Percentiles rank a stretch among this genome's conserved stretches.
These are phyloP conservation scores for Pleurostoma richardsiae DNA, from an alignment of 2,329 filamentous ascomycete species.

Conservation along the genomic window DNA sequence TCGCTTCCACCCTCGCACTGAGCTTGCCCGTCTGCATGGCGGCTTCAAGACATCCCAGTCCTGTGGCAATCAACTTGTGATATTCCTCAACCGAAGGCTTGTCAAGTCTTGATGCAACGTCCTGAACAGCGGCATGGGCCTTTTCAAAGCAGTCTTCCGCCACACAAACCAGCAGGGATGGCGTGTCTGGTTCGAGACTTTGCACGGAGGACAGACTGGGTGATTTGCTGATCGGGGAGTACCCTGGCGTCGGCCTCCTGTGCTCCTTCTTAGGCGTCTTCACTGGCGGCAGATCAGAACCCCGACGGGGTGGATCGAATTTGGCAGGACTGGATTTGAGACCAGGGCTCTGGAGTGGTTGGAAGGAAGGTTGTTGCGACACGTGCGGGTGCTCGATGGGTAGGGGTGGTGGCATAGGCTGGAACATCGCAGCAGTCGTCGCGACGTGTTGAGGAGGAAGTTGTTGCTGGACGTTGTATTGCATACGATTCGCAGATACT, in stretches of 20 bases:
- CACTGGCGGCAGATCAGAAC: too few relatives aligned
- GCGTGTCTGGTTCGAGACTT: slow-evolving; percentile 38
- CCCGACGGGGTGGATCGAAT: neutral
- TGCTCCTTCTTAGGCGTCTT: neutral
- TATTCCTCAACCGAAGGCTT: slow-evolving; percentile 57
- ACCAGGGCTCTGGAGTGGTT: too few relatives aligned
- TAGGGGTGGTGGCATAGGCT: slow-evolving; percentile 13
- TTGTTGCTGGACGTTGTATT: slow-evolving; percentile 8
- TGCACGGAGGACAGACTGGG: slow-evolving; percentile 33
- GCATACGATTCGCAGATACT: neutral
- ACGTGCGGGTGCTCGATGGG: slow-evolving; percentile 9
- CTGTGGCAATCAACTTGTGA: slow-evolving; percentile 66
- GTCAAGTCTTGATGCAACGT: slow-evolving; percentile 43
- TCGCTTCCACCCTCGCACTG: slow-evolving; percentile 62
- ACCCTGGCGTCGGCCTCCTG: slow-evolving; percentile 12
- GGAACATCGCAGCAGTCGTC: slow-evolving; percentile 10
- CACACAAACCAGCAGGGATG: slow-evolving; percentile 61
- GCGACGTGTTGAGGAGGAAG: slow-evolving; percentile 13
- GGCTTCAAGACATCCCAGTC: slow-evolving; percentile 66
- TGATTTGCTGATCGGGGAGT: slow-evolving; percentile 20
- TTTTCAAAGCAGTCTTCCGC: slow-evolving; percentile 71
- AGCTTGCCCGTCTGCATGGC: slow-evolving; percentile 58
- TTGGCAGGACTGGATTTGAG: too few relatives aligned
- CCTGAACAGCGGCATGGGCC: slow-evolving; percentile 51
- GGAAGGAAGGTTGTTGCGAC: too few relatives aligned